Conservation (phyloP, 1,284 basidiomycete genomes). For the Fomitopsis pinicola region DNA sequence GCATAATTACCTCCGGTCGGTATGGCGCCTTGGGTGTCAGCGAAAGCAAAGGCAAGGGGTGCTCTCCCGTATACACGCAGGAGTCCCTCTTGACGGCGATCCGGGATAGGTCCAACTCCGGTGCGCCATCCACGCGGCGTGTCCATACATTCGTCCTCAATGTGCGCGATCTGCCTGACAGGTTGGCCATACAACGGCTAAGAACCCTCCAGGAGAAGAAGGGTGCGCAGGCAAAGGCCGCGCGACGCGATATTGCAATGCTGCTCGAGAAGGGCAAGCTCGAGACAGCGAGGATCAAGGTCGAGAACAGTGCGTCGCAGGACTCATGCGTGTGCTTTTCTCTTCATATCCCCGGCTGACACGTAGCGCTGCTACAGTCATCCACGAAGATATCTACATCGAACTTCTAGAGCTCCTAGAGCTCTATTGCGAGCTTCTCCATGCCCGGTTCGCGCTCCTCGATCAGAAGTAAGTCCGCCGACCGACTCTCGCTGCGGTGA, state of each 20-base stretch:
- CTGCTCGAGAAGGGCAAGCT: conserved; percentile 76
- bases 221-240: conserved; percentile 84
- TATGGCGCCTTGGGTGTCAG: conserved; percentile 66
- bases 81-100: not conserved
- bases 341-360: not conserved
- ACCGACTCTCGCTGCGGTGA: not conserved
- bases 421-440: conserved; percentile 89
- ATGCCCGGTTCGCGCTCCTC: conserved; percentile 88
- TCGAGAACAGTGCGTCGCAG: conserved; percentile 62
- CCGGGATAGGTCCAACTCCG: conserved; percentile 57
- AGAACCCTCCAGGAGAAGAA: conserved; percentile 92
- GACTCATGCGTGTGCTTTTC: not conserved
- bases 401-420: conserved; percentile 92
- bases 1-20: not conserved
- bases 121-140: conserved; percentile 32
- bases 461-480: conserved; percentile 67
- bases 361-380: conserved; percentile 41
- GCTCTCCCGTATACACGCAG: not conserved
- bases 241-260: conserved; percentile 75
- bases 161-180: conserved; percentile 26
- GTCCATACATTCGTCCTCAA: conserved; percentile 13
- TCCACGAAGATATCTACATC: conserved; percentile 81
- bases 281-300: conserved; percentile 82
- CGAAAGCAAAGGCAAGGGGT: conserved; percentile 62
- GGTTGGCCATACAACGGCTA: conserved; percentile 87